Evolutionary conservation across 2,329 filamentous ascomycete species (phyloP).

Genomic region (Phaeosphaeriaceae sp.): DNA sequence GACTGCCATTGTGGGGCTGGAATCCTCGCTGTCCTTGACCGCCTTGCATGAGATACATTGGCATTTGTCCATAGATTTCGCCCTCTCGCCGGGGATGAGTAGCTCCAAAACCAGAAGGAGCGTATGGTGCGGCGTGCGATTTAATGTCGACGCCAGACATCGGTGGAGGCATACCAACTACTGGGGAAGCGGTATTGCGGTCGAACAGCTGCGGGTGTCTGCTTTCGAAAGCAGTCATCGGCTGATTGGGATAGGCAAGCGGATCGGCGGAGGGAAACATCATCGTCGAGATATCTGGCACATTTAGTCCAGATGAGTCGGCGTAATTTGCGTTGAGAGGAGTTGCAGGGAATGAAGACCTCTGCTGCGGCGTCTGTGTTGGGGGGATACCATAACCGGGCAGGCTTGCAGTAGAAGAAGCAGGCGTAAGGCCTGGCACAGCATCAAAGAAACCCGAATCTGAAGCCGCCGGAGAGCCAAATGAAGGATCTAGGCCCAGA

Average conservation of each 20-base stretch:
- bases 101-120: conserved; percentile 23
- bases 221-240: conserved; percentile 66
- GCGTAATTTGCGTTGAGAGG: conserved; percentile 39
- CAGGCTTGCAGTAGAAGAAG: conserved; percentile 39
- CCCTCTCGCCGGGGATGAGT: conserved; percentile 57
- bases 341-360: conserved; percentile 37
- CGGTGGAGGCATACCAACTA: conserved; percentile 26
- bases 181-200: conserved; percentile 28
- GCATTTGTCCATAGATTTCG: conserved; percentile 74
- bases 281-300: conserved; percentile 72
- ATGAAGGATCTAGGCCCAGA: conserved; percentile 36
- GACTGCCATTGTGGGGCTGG: conserved; percentile 31
- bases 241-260: conserved; percentile 80
- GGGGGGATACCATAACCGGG: conserved; percentile 34
- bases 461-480: conserved; percentile 33
- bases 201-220: conserved; percentile 41
- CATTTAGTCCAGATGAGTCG: conserved; percentile 45
- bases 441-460: conserved; percentile 39
- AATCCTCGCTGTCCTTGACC: conserved; percentile 32
- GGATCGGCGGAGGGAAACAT: conserved; percentile 84
- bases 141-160: conserved; percentile 37
- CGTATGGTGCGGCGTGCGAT: conserved; percentile 30
- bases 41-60: conserved; percentile 72
- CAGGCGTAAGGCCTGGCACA: conserved; percentile 41
- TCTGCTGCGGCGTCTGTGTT: conserved; percentile 32